These are phyloP conservation scores for Brassica incana DNA, from an alignment of 345 rosid genomes.

Conservation along the genomic window DNA sequence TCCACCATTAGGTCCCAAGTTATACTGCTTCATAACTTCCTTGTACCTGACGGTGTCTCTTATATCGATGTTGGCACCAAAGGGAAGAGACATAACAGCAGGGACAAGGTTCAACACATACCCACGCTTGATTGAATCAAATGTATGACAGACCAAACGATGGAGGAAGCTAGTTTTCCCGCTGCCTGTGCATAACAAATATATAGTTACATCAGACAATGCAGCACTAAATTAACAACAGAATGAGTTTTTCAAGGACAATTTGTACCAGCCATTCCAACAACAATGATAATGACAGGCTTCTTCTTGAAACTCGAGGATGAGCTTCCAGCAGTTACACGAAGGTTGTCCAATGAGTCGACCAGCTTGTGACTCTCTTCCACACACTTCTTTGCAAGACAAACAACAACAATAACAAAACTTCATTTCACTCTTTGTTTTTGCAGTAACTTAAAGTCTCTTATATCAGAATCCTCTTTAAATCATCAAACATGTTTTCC, in stretches of 20 bases:
- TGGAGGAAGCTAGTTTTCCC: constrained; percentile 81
- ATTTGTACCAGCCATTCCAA: constrained; percentile 77
- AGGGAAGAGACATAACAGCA: constrained; percentile 81
- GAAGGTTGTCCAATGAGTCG: constrained; percentile 60
- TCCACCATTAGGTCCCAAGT: background rate
- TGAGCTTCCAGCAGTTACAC: constrained; percentile 45
- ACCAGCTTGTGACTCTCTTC: constrained; percentile 52
- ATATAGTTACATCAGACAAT: too few relatives aligned
- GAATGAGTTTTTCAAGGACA: background rate
- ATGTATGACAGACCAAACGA: constrained; percentile 69
- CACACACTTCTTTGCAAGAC: constrained; percentile 34
- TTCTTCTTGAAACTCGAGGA: constrained; percentile 59
- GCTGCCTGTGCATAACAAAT: constrained; percentile 48
- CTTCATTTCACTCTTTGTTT: background rate
- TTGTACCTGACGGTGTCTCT: constrained; percentile 65
- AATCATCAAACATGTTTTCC: too few relatives aligned
- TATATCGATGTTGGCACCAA: constrained; percentile 58
- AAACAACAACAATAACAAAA: background rate
- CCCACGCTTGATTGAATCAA: constrained; percentile 59
- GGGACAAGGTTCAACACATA: constrained; percentile 87
- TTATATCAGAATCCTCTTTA: too few relatives aligned
- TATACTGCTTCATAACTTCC: background rate
- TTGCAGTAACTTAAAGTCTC: background rate
- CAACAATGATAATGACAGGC: constrained; percentile 68
- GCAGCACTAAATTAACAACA: background rate